Percentiles rank a stretch among this genome's conserved stretches.
Evolutionary conservation across 805 yeast species (phyloP).

Genomic region (Metschnikowia noctiluminum): DNA sequence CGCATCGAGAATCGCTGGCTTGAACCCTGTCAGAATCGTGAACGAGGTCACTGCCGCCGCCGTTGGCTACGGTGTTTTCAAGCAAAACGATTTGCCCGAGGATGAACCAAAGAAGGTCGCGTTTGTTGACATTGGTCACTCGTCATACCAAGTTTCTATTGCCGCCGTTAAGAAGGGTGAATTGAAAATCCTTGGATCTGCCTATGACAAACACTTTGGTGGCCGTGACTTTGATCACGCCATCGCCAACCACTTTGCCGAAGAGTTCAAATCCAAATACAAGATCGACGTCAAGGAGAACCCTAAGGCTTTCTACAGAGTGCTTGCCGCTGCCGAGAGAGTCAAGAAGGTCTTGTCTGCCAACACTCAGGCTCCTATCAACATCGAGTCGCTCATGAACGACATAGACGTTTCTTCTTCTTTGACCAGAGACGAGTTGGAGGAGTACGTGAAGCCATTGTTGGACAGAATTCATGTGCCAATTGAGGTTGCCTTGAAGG

Average conservation of each 20-base stretch:
- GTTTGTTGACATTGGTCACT: conserved; percentile 95
- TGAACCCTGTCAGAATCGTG: conserved; percentile 97
- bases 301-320: conserved; percentile 94
- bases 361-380: conserved; percentile 89
- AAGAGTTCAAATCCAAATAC: conserved; percentile 86
- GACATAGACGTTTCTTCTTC: conserved; percentile 93
- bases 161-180: conserved; percentile 95
- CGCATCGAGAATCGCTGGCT: conserved; percentile 92
- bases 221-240: conserved; percentile 96
- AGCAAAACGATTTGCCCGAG: conserved; percentile 88
- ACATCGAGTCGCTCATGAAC: conserved; percentile 94
- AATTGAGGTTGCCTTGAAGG: conserved; percentile 74
- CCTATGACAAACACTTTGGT: conserved; percentile 94
- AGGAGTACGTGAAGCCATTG: conserved; percentile 81
- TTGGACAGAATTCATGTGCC: conserved; percentile 75
- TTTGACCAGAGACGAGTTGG: conserved; percentile 87
- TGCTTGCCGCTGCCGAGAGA: conserved; percentile 85
- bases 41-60: conserved; percentile 99
- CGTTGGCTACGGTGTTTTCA: conserved; percentile 98
- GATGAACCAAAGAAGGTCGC: conserved; percentile 88
- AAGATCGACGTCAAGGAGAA: conserved; percentile 88
- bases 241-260: conserved; percentile 91
- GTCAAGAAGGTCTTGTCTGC: conserved; percentile 96
- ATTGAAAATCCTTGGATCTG: conserved; percentile 86
- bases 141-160: conserved; percentile 85